Evolutionary conservation across 768 basidiomycete species (phyloP).

Genomic region (Lactifluus volemus): DNA sequence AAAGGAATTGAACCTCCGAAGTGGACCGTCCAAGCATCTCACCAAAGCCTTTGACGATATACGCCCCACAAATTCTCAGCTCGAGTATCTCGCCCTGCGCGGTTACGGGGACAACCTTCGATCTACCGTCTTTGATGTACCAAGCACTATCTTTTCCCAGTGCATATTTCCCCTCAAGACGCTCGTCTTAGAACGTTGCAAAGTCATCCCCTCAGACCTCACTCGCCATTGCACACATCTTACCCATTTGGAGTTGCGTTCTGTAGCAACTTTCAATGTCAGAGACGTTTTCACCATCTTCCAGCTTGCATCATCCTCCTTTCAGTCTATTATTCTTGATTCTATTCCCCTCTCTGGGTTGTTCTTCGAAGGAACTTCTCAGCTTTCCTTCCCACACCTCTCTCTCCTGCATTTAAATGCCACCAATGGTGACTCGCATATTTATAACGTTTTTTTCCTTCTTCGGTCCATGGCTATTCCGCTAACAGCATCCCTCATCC

Average conservation of each 20-base stretch:
- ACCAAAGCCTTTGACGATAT: slow-evolving; percentile 14
- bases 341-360: slow-evolving; percentile 9
- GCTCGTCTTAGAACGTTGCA: slow-evolving; percentile 16
- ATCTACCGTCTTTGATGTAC: slow-evolving; percentile 13
- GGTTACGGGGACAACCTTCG: slow-evolving; percentile 10
- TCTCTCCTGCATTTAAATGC: slow-evolving; percentile 11
- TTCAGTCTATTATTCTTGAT: slow-evolving; percentile 14
- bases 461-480: slow-evolving; percentile 12
- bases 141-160: slow-evolving; percentile 4
- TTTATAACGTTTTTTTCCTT: slow-evolving; percentile 12
- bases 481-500: slow-evolving; percentile 1
- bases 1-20: slow-evolving; percentile 15
- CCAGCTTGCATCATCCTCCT: slow-evolving; percentile 5
- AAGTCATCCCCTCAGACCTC: slow-evolving; percentile 5
- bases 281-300: slow-evolving; percentile 8
- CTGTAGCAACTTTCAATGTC: slow-evolving; percentile 10
- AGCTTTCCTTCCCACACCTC: slow-evolving; percentile 9
- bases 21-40: slow-evolving; percentile 10
- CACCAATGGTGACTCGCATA: slow-evolving; percentile 10
- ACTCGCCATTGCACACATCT: slow-evolving; percentile 11
- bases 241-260: slow-evolving; percentile 16
- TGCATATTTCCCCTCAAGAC: slow-evolving; percentile 10
- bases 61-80: slow-evolving; percentile 6
- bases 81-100: slow-evolving; percentile 12
- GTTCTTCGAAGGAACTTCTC: slow-evolving; percentile 1